These are phyloP conservation scores for Coniferiporia sulphurascens DNA, from an alignment of 1,284 basidiomycete species.

Conservation along the genomic window DNA sequence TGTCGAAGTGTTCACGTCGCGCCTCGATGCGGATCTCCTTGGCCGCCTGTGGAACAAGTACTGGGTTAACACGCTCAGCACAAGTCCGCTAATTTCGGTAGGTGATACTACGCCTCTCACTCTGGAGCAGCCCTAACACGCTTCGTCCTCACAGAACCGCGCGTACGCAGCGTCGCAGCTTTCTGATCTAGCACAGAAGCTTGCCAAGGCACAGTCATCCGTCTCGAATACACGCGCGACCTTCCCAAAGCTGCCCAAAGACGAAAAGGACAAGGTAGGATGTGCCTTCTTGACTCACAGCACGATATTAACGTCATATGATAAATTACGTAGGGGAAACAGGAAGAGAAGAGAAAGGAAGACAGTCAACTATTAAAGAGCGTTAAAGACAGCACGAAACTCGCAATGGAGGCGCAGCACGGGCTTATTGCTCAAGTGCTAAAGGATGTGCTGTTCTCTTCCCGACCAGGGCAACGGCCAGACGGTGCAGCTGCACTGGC, in stretches of 20 bases:
- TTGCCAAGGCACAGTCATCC: constrained; percentile 57
- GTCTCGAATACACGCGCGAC: constrained; percentile 54
- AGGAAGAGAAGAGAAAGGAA: constrained; percentile 74
- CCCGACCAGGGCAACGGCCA: constrained; percentile 21
- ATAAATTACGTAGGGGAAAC: constrained; percentile 39
- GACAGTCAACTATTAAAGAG: constrained; percentile 75
- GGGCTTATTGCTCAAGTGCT: constrained; percentile 86
- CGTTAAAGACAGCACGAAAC: constrained; percentile 82
- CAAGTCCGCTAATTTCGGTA: constrained; percentile 87
- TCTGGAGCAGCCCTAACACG: constrained; percentile 31
- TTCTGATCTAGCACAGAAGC: constrained; percentile 83
- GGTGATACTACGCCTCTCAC: constrained; percentile 26
- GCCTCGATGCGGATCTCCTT: constrained; percentile 80
- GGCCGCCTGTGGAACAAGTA: constrained; percentile 98
- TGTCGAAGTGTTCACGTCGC: constrained; percentile 92
- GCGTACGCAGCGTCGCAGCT: constrained; percentile 89
- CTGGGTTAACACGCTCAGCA: constrained; percentile 94
- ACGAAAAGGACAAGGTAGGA: constrained; percentile 32
- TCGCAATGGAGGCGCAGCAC: constrained; percentile 86
- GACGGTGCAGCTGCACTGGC: background rate
- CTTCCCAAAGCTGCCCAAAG: constrained; percentile 44
- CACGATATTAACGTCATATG: background rate
- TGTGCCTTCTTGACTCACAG: background rate
- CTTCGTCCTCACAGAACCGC: constrained; percentile 62
- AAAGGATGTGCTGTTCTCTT: constrained; percentile 80